Evolutionary conservation across 495 filamentous ascomycete species (phyloP), one percentile per base, ranked within the genome.

Genomic region (Staphylotrichum longicolle): DNA sequence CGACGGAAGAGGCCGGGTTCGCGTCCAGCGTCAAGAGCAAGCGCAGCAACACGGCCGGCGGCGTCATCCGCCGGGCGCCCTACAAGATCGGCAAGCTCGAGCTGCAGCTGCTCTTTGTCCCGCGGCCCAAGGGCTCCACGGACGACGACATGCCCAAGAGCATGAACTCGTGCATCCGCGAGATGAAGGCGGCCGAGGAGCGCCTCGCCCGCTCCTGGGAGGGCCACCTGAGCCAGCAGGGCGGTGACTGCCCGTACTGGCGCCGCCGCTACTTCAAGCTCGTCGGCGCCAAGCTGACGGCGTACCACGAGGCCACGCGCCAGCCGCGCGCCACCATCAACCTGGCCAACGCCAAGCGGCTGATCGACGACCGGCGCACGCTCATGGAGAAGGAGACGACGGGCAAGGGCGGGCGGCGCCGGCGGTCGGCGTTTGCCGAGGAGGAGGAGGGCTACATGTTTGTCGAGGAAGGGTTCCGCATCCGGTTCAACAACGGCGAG

Each of bases 381-480:
- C 83, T 98, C 41, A 88, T 85, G 6, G 86, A 96, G 63, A 90
- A 86, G 59, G 88, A 91, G 70, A 89, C 86, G 0, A 85, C 81
- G 47, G 86, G 86, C 32, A 88, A 88, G 68, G 82, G 81, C 62
- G 89, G 90, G 58, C 87, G 87, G 64, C 86, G 94, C 30, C 86
- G 94, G 41, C 93, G 94, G 70, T 95, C 91, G 55, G 94, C 90
- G 34, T 98, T 98, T 67, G 93, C 95, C 7, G 94, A 98, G 73
- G 95, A 98, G 68, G 95, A 98, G 74, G 94, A 98, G 68, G 94
- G 95, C 51, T 98, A 98, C 77, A 96, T 97, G 91, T 98, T 98
- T 67, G 94, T 98, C 30, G 94, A 98, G 74, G 95, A 98, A 71
- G 94, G 95, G 11, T 98, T 98, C 85, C 90, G 94, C 40, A 93